Percentiles rank a stretch among this genome's conserved stretches.
These are phyloP conservation scores for Saussurea involucrata DNA, from an alignment of 129 eudicot genomes.

Conservation along the genomic window DNA sequence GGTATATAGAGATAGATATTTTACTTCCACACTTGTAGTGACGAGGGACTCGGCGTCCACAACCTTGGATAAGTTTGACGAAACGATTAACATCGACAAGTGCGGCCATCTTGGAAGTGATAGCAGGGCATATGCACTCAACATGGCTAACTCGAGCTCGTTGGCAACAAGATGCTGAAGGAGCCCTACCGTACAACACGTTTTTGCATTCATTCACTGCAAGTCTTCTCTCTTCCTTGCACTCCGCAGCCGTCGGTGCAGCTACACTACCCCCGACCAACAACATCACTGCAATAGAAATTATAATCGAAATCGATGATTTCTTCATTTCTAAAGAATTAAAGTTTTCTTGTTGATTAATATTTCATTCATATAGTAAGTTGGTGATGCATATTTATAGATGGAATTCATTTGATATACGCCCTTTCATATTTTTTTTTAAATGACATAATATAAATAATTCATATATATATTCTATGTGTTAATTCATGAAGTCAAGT, in stretches of 20 bases:
- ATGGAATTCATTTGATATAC: not conserved
- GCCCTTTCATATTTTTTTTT: not conserved
- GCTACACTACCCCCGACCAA: slow-evolving; percentile 4
- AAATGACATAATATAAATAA: not conserved
- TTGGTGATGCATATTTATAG: not conserved
- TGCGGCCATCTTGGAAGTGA: slow-evolving; percentile 46
- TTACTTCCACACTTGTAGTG: slow-evolving; percentile 52
- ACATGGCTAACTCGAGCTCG: slow-evolving; percentile 40
- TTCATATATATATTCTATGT: not conserved
- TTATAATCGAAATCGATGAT: not conserved
- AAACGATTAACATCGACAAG: slow-evolving; percentile 27
- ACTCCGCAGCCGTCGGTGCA: slow-evolving; percentile 22
- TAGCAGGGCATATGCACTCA: slow-evolving; percentile 42
- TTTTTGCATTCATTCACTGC: slow-evolving; percentile 38
- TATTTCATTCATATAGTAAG: not conserved
- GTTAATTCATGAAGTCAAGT: not conserved
- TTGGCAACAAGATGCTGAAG: slow-evolving; percentile 38
- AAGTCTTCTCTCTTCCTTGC: slow-evolving; percentile 38
- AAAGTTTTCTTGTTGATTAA: not conserved
- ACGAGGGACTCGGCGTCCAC: slow-evolving; percentile 54
- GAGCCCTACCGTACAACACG: slow-evolving; percentile 30
- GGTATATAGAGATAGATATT: not conserved
- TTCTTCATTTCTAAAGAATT: slow-evolving; percentile 3
- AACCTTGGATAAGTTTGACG: slow-evolving; percentile 35
- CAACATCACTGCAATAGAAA: slow-evolving; percentile 9